Base-by-base conservation (phyloP, 2,329 filamentous ascomycete genomes). In the Plenodomus lindquistii region DNA sequence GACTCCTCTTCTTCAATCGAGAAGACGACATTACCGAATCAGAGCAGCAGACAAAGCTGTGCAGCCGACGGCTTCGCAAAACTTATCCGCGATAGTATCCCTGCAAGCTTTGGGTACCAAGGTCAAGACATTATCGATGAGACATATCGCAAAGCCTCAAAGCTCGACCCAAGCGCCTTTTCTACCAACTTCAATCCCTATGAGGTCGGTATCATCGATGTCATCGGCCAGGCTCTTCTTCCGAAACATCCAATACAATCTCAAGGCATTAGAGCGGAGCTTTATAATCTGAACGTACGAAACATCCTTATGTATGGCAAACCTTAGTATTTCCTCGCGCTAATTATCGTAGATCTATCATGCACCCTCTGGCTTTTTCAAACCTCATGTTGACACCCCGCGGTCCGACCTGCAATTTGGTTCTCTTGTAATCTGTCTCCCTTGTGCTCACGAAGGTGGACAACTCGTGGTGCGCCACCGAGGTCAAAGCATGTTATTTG, bases 231-330 rank as follows among this genome's bases (percentile, higher is more conserved):
- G 44, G 50, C 73, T 0, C 69, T 85, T 0, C 60, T 81, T 9
- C 71, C 72, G 0, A 69, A 46, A 44, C 20, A 24, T 6, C 11
- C 24, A 11, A 37, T 20, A n/a, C 20, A 57, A 7, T 44, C 44
- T 2, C 61, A 54, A 3, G 73, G 73, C 6, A 64, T 84, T 1
- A 66, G 64, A 3, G 81, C 81, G 0, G 80, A 85, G 64, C 65
- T 85, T 2, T 84, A 83, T 60, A 83, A 83, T 51, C 63, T 85
- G 16, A 84, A 85, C 55, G 77, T 81, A 41, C 27, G 48, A n/a
- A n/a, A n/a, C n/a, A n/a, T n/a, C n/a, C n/a, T 27, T 21, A 7
- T 17, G 13, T n/a, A 17, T 11, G 4, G 16, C 37, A 0, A 11
- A 18, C 11, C 7, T 19, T 21, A n/a, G 6, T 31, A 17, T 6